phyloP scores from a whole-genome alignment of 441 rosid genomes.

The Bocquillonia castaneifolia region DNA sequence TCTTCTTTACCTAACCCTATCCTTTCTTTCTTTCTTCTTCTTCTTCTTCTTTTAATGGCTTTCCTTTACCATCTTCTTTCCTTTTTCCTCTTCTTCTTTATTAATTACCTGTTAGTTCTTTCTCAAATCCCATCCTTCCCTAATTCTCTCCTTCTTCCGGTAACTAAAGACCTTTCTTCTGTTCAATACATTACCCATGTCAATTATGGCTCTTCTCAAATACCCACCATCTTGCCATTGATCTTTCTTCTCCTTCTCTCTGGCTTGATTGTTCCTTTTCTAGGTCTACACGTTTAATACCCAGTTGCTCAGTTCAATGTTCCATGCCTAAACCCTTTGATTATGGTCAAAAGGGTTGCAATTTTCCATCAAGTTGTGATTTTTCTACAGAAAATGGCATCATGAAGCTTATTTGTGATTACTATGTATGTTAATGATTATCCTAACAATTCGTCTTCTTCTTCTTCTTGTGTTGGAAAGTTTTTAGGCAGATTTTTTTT shows the following conservation, averaged over 20 bases:
- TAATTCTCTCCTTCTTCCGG: constrained; percentile 35
- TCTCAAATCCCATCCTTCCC: constrained; percentile 22
- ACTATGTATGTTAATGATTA: constrained; percentile 77
- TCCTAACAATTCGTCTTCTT: constrained; percentile 33
- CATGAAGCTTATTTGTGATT: constrained; percentile 45
- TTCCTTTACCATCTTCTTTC: constrained; percentile 20
- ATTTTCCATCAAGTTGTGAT: constrained; percentile 29
- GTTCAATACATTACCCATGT: constrained; percentile 54
- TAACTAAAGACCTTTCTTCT: constrained; percentile 44
- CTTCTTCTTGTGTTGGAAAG: constrained; percentile 38
- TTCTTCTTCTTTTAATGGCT: constrained; percentile 40
- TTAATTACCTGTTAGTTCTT: neutral
- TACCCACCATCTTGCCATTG: constrained; percentile 43
- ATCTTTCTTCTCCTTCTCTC: constrained; percentile 44
- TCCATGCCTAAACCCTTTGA: constrained; percentile 3
- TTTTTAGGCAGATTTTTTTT: constrained; percentile 76
- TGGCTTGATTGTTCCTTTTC: constrained; percentile 46
- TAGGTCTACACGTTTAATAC: constrained; percentile 23
- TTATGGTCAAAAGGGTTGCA: constrained; percentile 2
- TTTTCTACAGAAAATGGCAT: constrained; percentile 32
- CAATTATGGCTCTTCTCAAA: constrained; percentile 30
- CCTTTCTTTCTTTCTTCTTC: neutral
- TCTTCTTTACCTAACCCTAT: neutral
- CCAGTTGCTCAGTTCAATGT: constrained; percentile 44
- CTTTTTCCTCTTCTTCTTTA: constrained; percentile 9